phyloP scores from a whole-genome alignment of 257 asterid species.

The Rauvolfia tetraphylla region DNA sequence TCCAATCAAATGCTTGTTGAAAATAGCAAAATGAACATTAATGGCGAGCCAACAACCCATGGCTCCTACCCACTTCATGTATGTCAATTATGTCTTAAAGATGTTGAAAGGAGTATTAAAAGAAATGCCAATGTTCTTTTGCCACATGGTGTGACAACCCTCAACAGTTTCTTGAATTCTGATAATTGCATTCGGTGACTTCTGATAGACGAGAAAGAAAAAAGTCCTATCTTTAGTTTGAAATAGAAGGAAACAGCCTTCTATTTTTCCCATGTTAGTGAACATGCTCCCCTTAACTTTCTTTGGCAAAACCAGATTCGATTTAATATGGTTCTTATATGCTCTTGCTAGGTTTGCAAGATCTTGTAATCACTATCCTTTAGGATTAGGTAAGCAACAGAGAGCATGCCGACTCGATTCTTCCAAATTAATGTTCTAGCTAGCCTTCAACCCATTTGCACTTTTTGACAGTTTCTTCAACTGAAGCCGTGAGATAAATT shows the following conservation, averaged over 20 bases:
- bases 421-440: neutral
- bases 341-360: neutral
- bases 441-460: neutral
- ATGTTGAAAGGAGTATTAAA: conserved; percentile 4
- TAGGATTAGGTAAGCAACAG: neutral
- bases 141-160: conserved; percentile 16
- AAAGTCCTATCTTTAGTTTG: neutral
- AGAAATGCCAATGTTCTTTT: neutral
- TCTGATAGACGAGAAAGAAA: too few species aligned
- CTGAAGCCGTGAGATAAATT: neutral
- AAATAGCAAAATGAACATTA: conserved; percentile 8
- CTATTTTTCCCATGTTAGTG: neutral
- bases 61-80: neutral
- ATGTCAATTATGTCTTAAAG: conserved; percentile 16
- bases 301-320: neutral
- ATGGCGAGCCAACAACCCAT: conserved; percentile 13
- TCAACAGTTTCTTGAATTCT: neutral
- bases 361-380: neutral
- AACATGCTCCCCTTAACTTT: neutral
- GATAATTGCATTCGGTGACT: neutral
- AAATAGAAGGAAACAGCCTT: neutral
- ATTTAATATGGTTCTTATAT: neutral
- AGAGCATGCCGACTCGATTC: neutral
- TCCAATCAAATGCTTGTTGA: neutral
- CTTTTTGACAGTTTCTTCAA: too few species aligned